Conservation (phyloP, 1,139 yeast genomes). For the Candida albicans region DNA sequence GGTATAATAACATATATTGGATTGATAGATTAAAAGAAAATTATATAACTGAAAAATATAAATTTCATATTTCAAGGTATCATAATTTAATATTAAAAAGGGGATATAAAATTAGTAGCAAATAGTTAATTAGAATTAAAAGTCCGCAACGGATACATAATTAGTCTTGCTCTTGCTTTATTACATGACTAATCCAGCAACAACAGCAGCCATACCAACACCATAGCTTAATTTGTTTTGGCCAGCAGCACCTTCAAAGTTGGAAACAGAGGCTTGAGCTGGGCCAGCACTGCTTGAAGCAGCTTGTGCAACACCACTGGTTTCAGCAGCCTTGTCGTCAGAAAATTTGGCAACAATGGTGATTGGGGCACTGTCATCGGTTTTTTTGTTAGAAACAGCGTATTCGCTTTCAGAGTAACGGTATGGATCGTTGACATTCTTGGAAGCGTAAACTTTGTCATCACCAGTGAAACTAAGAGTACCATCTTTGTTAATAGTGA, state of each 20-base stretch:
- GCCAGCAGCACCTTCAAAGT: conserved; percentile 2
- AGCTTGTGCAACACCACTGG: background rate
- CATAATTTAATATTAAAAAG: too few species aligned
- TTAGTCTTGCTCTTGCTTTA: background rate
- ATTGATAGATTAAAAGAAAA: too few species aligned
- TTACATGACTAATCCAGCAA: conserved; percentile 2
- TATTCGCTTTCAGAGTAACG: conserved; percentile 29
- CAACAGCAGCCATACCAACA: conserved; percentile 1
- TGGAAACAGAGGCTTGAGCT: conserved; percentile 5
- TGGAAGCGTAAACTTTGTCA: conserved; percentile 36
- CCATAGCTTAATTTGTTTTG: background rate
- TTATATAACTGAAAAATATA: too few species aligned
- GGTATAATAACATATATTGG: too few species aligned
- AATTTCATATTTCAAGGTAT: too few species aligned
- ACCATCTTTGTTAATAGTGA: conserved; percentile 20
- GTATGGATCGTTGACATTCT: conserved; percentile 45
- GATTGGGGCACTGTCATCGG: conserved; percentile 20
- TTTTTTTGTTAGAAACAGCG: conserved; percentile 22
- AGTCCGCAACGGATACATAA: too few species aligned
- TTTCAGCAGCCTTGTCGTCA: background rate
- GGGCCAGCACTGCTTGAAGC: conserved; percentile 1
- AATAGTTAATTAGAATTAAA: too few species aligned
- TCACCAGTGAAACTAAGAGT: conserved; percentile 29
- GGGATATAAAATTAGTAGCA: too few species aligned
- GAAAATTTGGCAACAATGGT: conserved; percentile 15